phyloP scores from a whole-genome alignment of 2,329 filamentous ascomycete genomes.

The Tolypocladium nubicola region DNA sequence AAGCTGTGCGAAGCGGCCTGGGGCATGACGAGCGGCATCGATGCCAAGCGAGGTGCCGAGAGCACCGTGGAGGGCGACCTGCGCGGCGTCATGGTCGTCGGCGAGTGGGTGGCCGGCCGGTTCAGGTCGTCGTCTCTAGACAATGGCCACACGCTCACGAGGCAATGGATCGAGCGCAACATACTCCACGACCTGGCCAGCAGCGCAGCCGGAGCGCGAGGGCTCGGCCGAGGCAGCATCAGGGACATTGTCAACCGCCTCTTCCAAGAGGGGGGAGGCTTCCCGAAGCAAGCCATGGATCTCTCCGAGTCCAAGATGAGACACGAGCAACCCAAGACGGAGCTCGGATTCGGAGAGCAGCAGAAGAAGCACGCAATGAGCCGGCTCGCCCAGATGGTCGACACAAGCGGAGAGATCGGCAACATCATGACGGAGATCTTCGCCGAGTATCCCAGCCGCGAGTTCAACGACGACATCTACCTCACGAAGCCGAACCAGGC shows the following conservation, averaged over 20 bases:
- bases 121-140: conserved; percentile 40
- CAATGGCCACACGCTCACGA: conserved; percentile 44
- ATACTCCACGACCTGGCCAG: conserved; percentile 57
- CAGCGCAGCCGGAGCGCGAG: conserved; percentile 60
- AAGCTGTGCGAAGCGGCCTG: conserved; percentile 75
- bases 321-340: conserved; percentile 44
- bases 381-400: conserved; percentile 63
- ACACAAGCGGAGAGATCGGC: conserved; percentile 69
- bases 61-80: conserved; percentile 63
- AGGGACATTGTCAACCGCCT: conserved; percentile 71
- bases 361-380: conserved; percentile 63
- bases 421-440: conserved; percentile 78
- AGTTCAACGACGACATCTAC: conserved; percentile 87
- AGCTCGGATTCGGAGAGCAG: conserved; percentile 62
- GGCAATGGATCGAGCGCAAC: conserved; percentile 67
- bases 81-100: conserved; percentile 74
- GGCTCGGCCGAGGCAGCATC: conserved; percentile 58
- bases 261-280: conserved; percentile 70
- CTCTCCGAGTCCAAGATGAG: conserved; percentile 28
- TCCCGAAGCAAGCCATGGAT: conserved; percentile 47
- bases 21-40: conserved; percentile 65
- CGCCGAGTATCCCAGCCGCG: conserved; percentile 70
- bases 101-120: conserved; percentile 74
- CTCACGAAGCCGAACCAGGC: conserved; percentile 79
- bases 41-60: conserved; percentile 57